Base-by-base conservation (phyloP, 495 filamentous ascomycete genomes). In the Penicillium canariense region DNA sequence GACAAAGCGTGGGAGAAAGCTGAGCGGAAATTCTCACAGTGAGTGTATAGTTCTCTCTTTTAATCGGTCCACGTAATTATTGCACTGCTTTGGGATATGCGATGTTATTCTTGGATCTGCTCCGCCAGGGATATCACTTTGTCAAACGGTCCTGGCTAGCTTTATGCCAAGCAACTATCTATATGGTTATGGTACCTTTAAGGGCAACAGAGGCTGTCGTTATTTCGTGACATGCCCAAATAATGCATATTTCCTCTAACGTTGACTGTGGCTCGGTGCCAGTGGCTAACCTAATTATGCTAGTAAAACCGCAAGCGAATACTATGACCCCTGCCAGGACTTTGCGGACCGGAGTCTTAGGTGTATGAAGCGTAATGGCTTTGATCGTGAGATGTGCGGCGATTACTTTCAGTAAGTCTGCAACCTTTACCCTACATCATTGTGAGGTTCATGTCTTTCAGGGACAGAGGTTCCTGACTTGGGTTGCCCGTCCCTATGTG, bases 321-420 rank as follows among this genome's bases (percentile, higher is more conserved):
- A 85, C 72, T 89, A 90, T 63, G 93, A 97, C 63, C 93, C 93
- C 12, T 97, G 93, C 67, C 91, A 97, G 66, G 90, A 95, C 51
- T 91, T 89, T n/a, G 93, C 94, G n/a, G 71, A 83, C 42, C 78
- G 83, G 54, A 96, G 90, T 69, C 81, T 96, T 11, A 84, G 81
- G 63, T 97, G 93, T 72, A 77, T 97, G 69, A 84, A 89, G 59
- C 84, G 93, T 20, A 97, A 97, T 72, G 84, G 74, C 2, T 90
- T 84, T 17, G 90, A 96, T 68, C 81, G 84, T 48, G 79, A 86
- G n/a, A 85, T 97, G 83, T 97, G 93, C 64, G 72, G 73, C 45
- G 94, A 97, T 68, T 97, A 94, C 68, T 97, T 97, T 65, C 88
- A 96, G 92, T 97, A 63, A 34, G 71, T 63, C 14, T 20, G n/a